Base-by-base conservation (phyloP, 208 protist species). In the Wallacemonas sp. region DNA sequence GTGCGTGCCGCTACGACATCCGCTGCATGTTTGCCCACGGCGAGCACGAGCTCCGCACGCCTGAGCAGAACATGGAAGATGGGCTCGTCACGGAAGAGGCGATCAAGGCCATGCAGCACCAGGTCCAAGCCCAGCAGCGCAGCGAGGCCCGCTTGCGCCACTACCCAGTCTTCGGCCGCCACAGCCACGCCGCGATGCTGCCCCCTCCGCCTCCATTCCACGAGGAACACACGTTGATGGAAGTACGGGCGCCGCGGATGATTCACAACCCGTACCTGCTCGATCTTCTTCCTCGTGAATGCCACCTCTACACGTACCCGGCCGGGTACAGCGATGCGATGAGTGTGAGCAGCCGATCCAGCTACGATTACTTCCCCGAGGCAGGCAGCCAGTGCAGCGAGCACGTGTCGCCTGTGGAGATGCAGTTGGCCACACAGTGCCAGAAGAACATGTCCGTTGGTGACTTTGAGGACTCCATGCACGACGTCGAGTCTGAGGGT, bases 1-100 rank as follows among this genome's bases (percentile, higher is more conserved):
- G 80, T 34, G 39, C 28, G 21, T 93, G 86, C 66, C 83, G 77
- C 11, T 93, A 93, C 73, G 75, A 79, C 38, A 51, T 70, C 27
- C 82, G 79, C 15, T 93, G 86, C 75, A 86, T 86, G 79, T 93
- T 93, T 59, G 86, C 86, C 30, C 86, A 93, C 62, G 83, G 86
- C 26, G 82, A 80, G 42, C 42, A 84, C 14, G 83, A 93, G 64
- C 67, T 90, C n/a, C 82, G 83, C 55, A 88, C 79, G 1, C 56
- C 59, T 14, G 79, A 83, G 64, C 73, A 82, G 45, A 93, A 93
- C 74, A n/a, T 88, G 38, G 53, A 61, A n/a, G 83, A 90, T 55
- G 83, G 82, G 2, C 75, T 93, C 17, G 49, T 76, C 11, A 86
- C 75, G 5, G 80, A 86, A 59, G 75, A 83, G 27, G 82, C 86